Evolutionary conservation across 495 filamentous ascomycete species (phyloP).

Genomic region (Trichodelitschia bisporula): DNA sequence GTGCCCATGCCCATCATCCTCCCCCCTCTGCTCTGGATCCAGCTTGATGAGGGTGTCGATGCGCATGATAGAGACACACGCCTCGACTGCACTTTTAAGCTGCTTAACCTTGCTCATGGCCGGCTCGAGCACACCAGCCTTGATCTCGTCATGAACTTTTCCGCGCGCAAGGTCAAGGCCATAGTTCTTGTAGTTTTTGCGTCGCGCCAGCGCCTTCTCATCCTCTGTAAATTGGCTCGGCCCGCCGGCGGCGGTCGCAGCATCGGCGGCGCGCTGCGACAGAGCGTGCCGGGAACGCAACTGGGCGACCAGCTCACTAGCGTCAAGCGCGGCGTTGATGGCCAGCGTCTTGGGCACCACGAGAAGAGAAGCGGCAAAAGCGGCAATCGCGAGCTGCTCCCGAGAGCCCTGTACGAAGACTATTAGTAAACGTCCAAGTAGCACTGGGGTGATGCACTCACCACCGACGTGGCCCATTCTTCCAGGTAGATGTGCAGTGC

Average conservation of each 20-base stretch:
- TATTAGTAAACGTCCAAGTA: neutral
- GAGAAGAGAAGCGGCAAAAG: slow-evolving; percentile 86
- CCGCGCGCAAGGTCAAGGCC: slow-evolving; percentile 78
- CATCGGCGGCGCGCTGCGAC: slow-evolving; percentile 46
- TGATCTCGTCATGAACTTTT: slow-evolving; percentile 77
- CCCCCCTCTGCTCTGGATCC: slow-evolving; percentile 64
- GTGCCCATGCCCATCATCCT: slow-evolving; percentile 59
- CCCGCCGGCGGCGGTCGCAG: neutral
- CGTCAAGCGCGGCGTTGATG: slow-evolving; percentile 90
- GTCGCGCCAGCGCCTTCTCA: slow-evolving; percentile 67
- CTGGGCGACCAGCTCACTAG: slow-evolving; percentile 82
- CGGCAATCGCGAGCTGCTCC: slow-evolving; percentile 93
- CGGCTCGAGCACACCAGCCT: slow-evolving; percentile 86
- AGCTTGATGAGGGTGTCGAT: slow-evolving; percentile 98
- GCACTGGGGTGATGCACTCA: slow-evolving; percentile 17
- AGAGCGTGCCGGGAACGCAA: slow-evolving; percentile 86
- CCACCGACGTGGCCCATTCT: slow-evolving; percentile 95
- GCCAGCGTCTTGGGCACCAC: slow-evolving; percentile 91
- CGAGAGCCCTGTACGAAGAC: slow-evolving; percentile 39
- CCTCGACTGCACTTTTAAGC: slow-evolving; percentile 95
- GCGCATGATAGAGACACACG: slow-evolving; percentile 97
- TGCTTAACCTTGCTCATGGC: slow-evolving; percentile 97
- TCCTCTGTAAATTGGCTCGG: slow-evolving; percentile 30
- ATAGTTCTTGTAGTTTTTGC: slow-evolving; percentile 97
- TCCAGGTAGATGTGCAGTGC: slow-evolving; percentile 97